phyloP scores from a whole-genome alignment of 805 yeast genomes.

The Candida sphagnicola region DNA sequence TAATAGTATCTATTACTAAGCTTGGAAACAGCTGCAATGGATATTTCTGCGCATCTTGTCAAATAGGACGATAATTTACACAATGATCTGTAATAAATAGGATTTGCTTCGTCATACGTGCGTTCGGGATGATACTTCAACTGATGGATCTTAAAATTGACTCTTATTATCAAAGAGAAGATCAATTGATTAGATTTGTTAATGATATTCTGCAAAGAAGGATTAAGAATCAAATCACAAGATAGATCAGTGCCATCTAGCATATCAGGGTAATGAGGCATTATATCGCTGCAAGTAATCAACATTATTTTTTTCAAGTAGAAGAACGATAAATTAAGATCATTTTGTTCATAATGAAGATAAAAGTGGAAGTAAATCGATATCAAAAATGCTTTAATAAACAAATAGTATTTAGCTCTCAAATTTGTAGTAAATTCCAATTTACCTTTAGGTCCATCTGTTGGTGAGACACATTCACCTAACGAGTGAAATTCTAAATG shows the following conservation, averaged over 20 bases:
- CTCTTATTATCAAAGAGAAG: constrained; percentile 17
- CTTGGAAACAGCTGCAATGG: constrained; percentile 32
- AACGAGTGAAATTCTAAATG: constrained; percentile 25
- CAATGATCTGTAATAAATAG: constrained; percentile 13
- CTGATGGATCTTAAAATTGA: constrained; percentile 24
- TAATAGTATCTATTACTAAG: constrained; percentile 56
- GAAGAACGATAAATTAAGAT: constrained; percentile 26
- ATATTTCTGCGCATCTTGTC: constrained; percentile 25
- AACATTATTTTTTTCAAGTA: constrained; percentile 27
- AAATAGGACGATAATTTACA: constrained; percentile 20
- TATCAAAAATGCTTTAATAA: constrained; percentile 23
- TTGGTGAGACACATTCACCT: constrained; percentile 14
- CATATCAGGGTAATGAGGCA: constrained; percentile 26
- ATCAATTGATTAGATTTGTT: constrained; percentile 32
- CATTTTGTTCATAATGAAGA: constrained; percentile 33
- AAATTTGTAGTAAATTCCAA: constrained; percentile 12
- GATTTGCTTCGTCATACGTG: constrained; percentile 13
- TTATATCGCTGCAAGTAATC: constrained; percentile 24
- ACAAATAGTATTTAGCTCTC: constrained; percentile 23
- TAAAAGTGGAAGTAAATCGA: constrained; percentile 28
- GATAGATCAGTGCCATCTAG: constrained; percentile 23
- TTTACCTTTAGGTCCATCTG: constrained; percentile 5
- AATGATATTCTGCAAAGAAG: constrained; percentile 27
- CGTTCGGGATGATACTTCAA: constrained; percentile 18
- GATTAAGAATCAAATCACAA: constrained; percentile 32